Evolutionary conservation across 371 early-diverging fungal genomes (phyloP), one percentile per base, ranked within the genome.

Genomic region (Nematocida ironsii): DNA sequence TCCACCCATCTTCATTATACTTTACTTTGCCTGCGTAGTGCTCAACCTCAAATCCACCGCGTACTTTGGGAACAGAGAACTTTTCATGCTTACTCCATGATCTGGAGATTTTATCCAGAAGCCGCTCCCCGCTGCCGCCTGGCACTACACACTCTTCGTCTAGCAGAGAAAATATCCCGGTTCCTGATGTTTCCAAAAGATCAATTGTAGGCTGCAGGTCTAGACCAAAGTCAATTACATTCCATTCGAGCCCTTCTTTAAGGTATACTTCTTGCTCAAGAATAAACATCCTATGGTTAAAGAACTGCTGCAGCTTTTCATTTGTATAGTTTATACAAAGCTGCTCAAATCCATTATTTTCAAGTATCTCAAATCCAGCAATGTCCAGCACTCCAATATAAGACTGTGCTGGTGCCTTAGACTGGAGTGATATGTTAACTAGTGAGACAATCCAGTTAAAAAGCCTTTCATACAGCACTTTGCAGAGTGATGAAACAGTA

Each of bases 101-200:
- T 33, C 62, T 40, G 72, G 92, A 90, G 11, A 98, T 89, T 87
- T 99, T 98, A 23, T 94, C 92, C 42, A 93, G 89, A 85, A 98
- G 94, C 4, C 96, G 93, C 83, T 92, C 92, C 87, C 98, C 98
- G 2, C 92, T 92, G 27, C 95, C 97, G 72, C 92, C 92, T 33
- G 98, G 98, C 90, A 97, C 93, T 7, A 97, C 94, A 88, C 97
- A 98, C 89, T 99, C 98, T 86, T 99, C 99, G 87, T 99, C 99
- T 39, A 99, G 89, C 83, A 93, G 93, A 13, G 95, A 93, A 70
- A 98, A 87, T 82, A 99, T 93, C 85, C 99, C 98, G 72, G 95
- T 92, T 91, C 92, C 87, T 84, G 91, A 89, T 83, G 93, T 93
- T 85, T 98, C 99, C 82, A 99, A 95, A 72, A 97, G 87, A 64